Percentiles rank a stretch among this genome's conserved stretches.
These are phyloP conservation scores for Ilyonectria sp. DNA, from an alignment of 2,329 filamentous ascomycete genomes.

Conservation along the genomic window DNA sequence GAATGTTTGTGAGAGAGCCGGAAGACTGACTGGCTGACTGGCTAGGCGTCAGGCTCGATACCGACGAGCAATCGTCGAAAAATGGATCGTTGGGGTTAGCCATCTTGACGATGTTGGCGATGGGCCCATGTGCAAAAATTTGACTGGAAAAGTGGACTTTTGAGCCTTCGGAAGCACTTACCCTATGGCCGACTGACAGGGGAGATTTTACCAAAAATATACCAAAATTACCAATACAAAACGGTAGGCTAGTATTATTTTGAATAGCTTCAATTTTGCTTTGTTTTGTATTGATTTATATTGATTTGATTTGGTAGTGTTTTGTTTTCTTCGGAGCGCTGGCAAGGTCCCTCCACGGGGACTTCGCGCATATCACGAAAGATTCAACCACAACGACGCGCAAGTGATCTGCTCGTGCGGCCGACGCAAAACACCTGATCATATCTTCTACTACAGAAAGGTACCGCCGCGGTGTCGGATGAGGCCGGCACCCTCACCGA, in stretches of 20 bases:
- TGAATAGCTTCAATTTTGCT: constrained; percentile 13
- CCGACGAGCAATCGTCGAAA: constrained; percentile 8
- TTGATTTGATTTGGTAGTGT: constrained; percentile 19
- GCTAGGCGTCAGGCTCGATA: neutral
- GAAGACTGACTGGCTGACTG: constrained; percentile 5
- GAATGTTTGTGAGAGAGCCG: constrained; percentile 5
- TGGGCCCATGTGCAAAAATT: constrained; percentile 8
- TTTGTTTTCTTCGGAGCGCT: constrained; percentile 18
- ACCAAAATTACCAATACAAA: neutral
- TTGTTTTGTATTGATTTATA: constrained; percentile 22
- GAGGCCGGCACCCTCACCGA: constrained; percentile 25
- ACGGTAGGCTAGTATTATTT: constrained; percentile 18
- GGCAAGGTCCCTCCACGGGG: neutral
- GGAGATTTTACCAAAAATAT: neutral
- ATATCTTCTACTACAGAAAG: neutral
- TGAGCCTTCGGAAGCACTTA: constrained; percentile 4
- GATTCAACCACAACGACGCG: constrained; percentile 19
- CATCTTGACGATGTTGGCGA: constrained; percentile 11
- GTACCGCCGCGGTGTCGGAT: constrained; percentile 22
- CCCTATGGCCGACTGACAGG: no score
- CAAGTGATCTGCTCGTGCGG: constrained; percentile 16
- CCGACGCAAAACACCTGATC: constrained; percentile 17
- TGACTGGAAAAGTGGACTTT: constrained; percentile 10
- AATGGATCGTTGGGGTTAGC: constrained; percentile 2
- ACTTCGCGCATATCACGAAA: constrained; percentile 19